A percentile compares a stretch with the other conserved stretches of the same genome.
phyloP scores from a whole-genome alignment of 1,284 basidiomycete species.

The Ceratobasidium sp. region DNA sequence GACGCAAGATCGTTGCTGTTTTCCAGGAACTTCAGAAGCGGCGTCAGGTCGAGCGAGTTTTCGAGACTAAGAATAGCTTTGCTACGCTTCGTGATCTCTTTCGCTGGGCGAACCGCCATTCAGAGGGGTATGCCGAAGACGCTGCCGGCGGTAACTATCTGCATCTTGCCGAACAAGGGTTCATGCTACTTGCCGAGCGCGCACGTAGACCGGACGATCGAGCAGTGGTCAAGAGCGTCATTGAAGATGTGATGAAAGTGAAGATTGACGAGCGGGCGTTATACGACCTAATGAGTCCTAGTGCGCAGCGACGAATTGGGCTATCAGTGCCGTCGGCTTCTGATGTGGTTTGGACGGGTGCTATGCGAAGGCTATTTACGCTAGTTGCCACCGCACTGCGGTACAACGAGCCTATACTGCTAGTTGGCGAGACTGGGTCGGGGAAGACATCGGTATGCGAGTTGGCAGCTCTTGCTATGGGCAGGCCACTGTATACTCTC shows the following conservation, averaged over 20 bases:
- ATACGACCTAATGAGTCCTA: constrained; percentile 71
- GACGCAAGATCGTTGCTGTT: constrained; percentile 90
- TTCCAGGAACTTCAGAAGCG: constrained; percentile 95
- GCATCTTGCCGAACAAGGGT: constrained; percentile 95
- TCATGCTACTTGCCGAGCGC: constrained; percentile 97
- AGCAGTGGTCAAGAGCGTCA: constrained; percentile 89
- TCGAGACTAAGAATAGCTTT: constrained; percentile 98
- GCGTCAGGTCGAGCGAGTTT: constrained; percentile 90
- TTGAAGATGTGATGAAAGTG: constrained; percentile 93
- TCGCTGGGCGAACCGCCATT: constrained; percentile 88
- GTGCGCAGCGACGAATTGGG: constrained; percentile 21
- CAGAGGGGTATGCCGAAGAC: constrained; percentile 58
- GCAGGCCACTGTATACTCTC: constrained; percentile 78
- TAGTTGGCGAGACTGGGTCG: constrained; percentile 98
- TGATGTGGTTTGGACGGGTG: constrained; percentile 88
- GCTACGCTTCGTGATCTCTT: constrained; percentile 98
- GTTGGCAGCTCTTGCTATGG: constrained; percentile 79
- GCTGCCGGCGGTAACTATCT: constrained; percentile 83
- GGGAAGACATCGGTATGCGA: constrained; percentile 99
- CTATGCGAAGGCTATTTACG: constrained; percentile 92
- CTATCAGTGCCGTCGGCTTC: constrained; percentile 55
- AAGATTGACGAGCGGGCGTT: constrained; percentile 78
- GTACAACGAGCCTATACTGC: constrained; percentile 94
- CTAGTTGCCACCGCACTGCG: constrained; percentile 86
- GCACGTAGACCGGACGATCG: constrained; percentile 89